A percentile compares a stretch with the other conserved stretches of the same genome.
Evolutionary conservation across 371 early-diverging fungal genomes (phyloP).

Genomic region (Nosema muscidifuracis): DNA sequence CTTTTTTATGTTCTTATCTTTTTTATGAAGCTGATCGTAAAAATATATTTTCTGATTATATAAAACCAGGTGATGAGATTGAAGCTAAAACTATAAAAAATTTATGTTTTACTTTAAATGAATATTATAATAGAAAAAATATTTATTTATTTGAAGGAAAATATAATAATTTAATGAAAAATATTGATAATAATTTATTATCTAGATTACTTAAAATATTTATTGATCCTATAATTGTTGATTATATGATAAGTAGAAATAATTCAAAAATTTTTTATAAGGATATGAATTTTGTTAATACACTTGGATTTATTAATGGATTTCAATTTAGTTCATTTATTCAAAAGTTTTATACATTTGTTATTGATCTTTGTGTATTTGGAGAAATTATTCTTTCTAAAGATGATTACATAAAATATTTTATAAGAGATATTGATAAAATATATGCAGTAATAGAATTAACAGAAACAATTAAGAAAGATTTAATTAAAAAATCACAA

Average conservation of each 20-base stretch:
- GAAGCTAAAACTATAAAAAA: conserved; percentile 88
- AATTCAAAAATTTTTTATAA: conserved; percentile 90
- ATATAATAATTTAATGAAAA: conserved; percentile 80
- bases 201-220: conserved; percentile 83
- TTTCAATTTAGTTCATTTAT: conserved; percentile 92
- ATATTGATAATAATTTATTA: conserved; percentile 88
- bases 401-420: conserved; percentile 4
- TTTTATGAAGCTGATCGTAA: conserved; percentile 88
- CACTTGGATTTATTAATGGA: conserved; percentile 88
- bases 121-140: conserved; percentile 65
- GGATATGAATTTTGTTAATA: conserved; percentile 92
- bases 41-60: conserved; percentile 85
- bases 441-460: neutral
- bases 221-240: conserved; percentile 91
- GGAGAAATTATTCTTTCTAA: conserved; percentile 5
- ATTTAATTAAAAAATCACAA: conserved; percentile 6
- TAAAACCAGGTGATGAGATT: conserved; percentile 92
- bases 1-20: conserved; percentile 91
- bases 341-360: conserved; percentile 88
- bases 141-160: conserved; percentile 79
- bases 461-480: conserved; percentile 5
- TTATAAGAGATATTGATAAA: neutral
- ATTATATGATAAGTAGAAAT: conserved; percentile 95
- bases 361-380: conserved; percentile 72
- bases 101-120: conserved; percentile 86